A percentile compares a stretch with the other conserved stretches of the same genome.
Conservation (phyloP, 2,329 filamentous ascomycete genomes). For the Orbilia ellipsospora region DNA sequence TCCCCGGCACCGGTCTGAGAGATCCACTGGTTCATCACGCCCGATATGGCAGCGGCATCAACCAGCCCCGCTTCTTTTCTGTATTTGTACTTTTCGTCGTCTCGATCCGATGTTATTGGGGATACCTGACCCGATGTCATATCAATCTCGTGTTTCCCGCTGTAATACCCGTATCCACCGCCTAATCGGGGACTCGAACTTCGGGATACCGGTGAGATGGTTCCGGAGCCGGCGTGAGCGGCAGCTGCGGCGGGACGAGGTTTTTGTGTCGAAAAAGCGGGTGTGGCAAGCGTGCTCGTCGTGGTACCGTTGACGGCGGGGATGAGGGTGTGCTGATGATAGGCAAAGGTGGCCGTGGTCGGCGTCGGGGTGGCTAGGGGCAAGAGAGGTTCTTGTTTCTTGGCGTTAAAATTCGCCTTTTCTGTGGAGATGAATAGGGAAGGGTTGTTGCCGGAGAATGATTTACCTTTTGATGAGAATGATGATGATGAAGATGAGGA, state of each 20-base stretch:
- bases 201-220: slow-evolving; percentile 41
- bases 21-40: slow-evolving; percentile 52
- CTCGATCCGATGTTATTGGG: slow-evolving; percentile 31
- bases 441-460: slow-evolving; percentile 26
- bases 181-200: slow-evolving; percentile 35
- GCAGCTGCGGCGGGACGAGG: slow-evolving; percentile 12
- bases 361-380: slow-evolving; percentile 52
- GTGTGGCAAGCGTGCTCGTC: slow-evolving; percentile 51
- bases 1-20: slow-evolving; percentile 37
- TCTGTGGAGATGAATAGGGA: slow-evolving; percentile 55
- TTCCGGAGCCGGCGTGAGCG: slow-evolving; percentile 24
- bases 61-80: slow-evolving; percentile 44
- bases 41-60: slow-evolving; percentile 32
- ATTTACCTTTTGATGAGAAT: slow-evolving; percentile 52
- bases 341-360: slow-evolving; percentile 49
- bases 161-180: slow-evolving; percentile 50
- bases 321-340: slow-evolving; percentile 49
- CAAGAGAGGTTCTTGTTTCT: slow-evolving; percentile 54
- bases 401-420: slow-evolving; percentile 56
- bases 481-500: too few relatives aligned
- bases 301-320: slow-evolving; percentile 54
- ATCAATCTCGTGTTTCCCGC: slow-evolving; percentile 24
- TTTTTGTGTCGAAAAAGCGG: slow-evolving; percentile 38
- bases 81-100: slow-evolving; percentile 53
- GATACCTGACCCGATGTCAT: slow-evolving; percentile 28